Evolutionary conservation across 192 early-diverging fungal genomes (phyloP).

Genomic region (Coemansia sp.): DNA sequence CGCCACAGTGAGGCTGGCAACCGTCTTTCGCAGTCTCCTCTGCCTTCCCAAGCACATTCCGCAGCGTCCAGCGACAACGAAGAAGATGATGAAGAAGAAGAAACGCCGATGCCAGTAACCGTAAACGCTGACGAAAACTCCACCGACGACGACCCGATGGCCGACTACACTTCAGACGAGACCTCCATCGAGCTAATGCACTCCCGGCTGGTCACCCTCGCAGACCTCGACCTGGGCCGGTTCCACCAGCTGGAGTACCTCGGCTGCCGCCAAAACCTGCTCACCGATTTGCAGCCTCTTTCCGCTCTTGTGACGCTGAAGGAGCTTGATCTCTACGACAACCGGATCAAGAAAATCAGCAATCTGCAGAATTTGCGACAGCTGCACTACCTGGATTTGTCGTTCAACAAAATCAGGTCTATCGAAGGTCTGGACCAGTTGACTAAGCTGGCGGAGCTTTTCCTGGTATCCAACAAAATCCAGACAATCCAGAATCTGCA

Average conservation of each 20-base stretch:
- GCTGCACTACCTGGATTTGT: constrained; percentile 80
- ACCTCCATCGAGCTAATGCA: constrained; percentile 49
- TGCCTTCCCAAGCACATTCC: no score
- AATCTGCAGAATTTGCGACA: constrained; percentile 63
- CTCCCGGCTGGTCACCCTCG: constrained; percentile 28
- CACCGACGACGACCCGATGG: constrained; percentile 11
- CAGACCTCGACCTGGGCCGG: constrained; percentile 22
- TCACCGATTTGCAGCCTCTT: constrained; percentile 68
- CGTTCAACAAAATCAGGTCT: constrained; percentile 91
- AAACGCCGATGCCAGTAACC: no score
- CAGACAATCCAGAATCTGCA: constrained; percentile 75
- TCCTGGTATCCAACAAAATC: constrained; percentile 94
- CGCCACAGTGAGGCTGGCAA: no score
- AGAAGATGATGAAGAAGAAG: no score
- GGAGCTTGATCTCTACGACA: constrained; percentile 96
- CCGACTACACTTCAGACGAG: constrained; percentile 15
- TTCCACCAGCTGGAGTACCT: constrained; percentile 59
- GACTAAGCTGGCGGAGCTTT: constrained; percentile 69
- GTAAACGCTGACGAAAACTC: background rate
- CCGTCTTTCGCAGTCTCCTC: no score
- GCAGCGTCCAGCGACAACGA: no score
- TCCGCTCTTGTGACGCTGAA: constrained; percentile 57
- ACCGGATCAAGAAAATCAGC: constrained; percentile 68
- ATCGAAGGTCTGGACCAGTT: constrained; percentile 71
- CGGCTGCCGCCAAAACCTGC: constrained; percentile 81